A percentile compares a stretch with the other conserved stretches of the same genome.
Conservation (phyloP, 768 basidiomycete genomes). For the Tylopilus intermedius region DNA sequence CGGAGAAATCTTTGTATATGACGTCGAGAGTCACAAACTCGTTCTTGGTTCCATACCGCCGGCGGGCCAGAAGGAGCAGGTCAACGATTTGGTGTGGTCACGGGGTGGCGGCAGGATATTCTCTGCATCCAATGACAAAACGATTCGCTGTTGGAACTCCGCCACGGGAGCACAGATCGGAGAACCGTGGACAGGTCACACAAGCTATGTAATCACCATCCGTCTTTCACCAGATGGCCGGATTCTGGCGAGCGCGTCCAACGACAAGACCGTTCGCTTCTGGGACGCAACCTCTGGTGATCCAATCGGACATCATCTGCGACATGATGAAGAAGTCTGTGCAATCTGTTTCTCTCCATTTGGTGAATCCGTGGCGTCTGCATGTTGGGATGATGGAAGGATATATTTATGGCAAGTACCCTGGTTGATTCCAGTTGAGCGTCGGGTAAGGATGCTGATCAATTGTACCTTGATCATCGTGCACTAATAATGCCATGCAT, state of each 20-base stretch:
- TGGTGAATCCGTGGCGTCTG: background rate
- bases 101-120: too few species aligned
- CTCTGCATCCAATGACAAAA: too few species aligned
- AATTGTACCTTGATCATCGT: background rate
- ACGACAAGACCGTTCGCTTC: background rate
- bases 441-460: background rate
- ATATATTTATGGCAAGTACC: background rate
- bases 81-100: too few species aligned
- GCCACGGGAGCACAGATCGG: too few species aligned
- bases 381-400: background rate
- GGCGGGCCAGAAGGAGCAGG: too few species aligned
- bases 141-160: too few species aligned
- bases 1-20: too few species aligned
- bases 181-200: too few species aligned
- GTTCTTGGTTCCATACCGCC: too few species aligned
- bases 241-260: background rate
- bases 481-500: too few species aligned
- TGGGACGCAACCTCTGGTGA: background rate
- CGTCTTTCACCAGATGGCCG: background rate
- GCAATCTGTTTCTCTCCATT: constrained; percentile 7
- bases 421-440: background rate
- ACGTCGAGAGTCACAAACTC: too few species aligned
- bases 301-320: background rate
- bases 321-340: background rate
- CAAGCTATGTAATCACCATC: too few species aligned